These are phyloP conservation scores for Anisogramma anomala DNA, from an alignment of 2,329 filamentous ascomycete genomes.

Conservation along the genomic window DNA sequence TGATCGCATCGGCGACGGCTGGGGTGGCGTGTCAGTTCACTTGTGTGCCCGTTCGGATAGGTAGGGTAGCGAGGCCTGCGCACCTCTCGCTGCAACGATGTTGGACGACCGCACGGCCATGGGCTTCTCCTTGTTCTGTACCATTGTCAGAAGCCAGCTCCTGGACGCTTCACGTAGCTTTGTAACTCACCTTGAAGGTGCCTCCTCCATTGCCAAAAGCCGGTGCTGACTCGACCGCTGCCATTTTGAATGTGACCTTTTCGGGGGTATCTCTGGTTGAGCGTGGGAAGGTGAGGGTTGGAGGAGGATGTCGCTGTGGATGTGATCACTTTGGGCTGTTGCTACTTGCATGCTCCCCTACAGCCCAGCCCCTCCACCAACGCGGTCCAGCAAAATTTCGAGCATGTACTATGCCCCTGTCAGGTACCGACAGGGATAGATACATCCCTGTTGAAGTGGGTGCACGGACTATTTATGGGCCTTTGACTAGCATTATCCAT, in stretches of 20 bases:
- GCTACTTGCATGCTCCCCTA: background rate
- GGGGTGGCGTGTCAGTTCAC: slow-evolving; percentile 11
- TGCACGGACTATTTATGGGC: no score
- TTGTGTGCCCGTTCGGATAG: slow-evolving; percentile 2
- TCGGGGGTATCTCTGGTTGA: slow-evolving; percentile 7
- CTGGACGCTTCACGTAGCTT: slow-evolving; percentile 8
- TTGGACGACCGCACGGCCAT: slow-evolving; percentile 92
- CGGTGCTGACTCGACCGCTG: slow-evolving; percentile 33
- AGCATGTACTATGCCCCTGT: no score
- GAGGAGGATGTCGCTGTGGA: slow-evolving; percentile 3
- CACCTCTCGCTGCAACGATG: slow-evolving; percentile 93
- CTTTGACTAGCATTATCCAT: no score
- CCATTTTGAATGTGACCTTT: slow-evolving; percentile 23
- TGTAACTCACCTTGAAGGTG: slow-evolving; percentile 42
- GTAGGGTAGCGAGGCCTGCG: slow-evolving; percentile 16
- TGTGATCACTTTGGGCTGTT: slow-evolving; percentile 4
- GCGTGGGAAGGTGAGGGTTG: slow-evolving; percentile 7
- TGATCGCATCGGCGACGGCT: slow-evolving; percentile 96
- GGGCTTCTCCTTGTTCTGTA: slow-evolving; percentile 88
- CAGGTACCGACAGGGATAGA: no score
- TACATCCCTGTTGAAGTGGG: no score
- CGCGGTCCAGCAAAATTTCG: slow-evolving; percentile 5
- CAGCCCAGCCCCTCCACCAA: background rate
- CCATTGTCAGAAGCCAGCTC: slow-evolving; percentile 23
- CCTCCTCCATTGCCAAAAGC: slow-evolving; percentile 33